Evolutionary conservation across 805 yeast species (phyloP), one percentile per base, ranked within the genome.

Genomic region (Ogataea degrootiae): DNA sequence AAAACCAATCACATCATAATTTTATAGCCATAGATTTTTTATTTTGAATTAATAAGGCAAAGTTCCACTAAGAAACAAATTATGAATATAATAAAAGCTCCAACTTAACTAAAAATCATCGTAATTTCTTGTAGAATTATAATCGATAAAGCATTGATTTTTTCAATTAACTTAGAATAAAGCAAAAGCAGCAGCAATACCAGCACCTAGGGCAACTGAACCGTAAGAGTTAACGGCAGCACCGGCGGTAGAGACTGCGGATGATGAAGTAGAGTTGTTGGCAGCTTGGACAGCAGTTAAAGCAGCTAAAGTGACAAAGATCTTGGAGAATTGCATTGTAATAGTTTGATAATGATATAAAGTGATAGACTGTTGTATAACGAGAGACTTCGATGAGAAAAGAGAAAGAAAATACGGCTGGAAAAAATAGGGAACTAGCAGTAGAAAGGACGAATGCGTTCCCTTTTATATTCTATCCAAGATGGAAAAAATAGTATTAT

Each of bases 171-270:
- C 65, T 65, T 68, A 68, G 56, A 68, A 62, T 51, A 68, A 58
- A 60, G 73, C 72, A 46, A 83, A 82, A 77, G 88, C 91, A 64
- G 90, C 91, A 58, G 90, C 91, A 59, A 85, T 87, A 67, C 83
- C 87, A 62, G 87, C 90, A 79, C 89, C 91, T 62, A 83, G 72
- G 66, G 82, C 79, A 73, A 86, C 83, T 66, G 88, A 85, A 72
- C 83, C 82, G 70, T 61, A 57, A 63, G 64, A 59, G 74, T 72
- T 66, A 60, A 66, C 55, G 29, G 60, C 56, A 35, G 68, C 68
- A 61, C 65, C 68, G 49, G 79, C 65, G 48, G 71, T 62, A 61
- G 85, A 70, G 52, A 62, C 60, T 63, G 79, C 48, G 63, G 79
- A 49, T 54, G 71, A 63, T 57, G 66, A 63, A 38, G 71, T 47